These are phyloP conservation scores for Schizopora paradoxa DNA, from an alignment of 1,284 basidiomycete species.

Conservation along the genomic window DNA sequence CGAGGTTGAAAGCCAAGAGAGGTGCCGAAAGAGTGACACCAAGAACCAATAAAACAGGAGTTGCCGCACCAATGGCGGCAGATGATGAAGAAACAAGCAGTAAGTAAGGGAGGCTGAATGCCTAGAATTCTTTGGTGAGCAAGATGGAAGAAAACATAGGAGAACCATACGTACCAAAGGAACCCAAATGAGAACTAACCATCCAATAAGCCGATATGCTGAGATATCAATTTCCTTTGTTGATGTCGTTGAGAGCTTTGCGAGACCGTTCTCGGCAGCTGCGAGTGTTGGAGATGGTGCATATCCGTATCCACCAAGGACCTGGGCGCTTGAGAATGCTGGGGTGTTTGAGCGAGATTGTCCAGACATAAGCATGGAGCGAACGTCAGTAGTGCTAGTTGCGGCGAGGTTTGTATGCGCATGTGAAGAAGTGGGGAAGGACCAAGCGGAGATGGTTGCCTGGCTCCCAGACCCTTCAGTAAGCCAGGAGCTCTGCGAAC, in stretches of 20 bases:
- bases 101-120: slow-evolving; percentile 54
- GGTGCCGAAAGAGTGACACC: slow-evolving; percentile 64
- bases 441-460: slow-evolving; percentile 57
- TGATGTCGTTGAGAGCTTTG: slow-evolving; percentile 35
- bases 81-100: slow-evolving; percentile 37
- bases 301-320: slow-evolving; percentile 61
- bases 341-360: slow-evolving; percentile 45
- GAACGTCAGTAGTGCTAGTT: slow-evolving; percentile 33
- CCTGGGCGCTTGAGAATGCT: slow-evolving; percentile 50
- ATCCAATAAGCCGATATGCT: slow-evolving; percentile 46
- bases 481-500: slow-evolving; percentile 66
- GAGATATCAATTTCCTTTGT: slow-evolving; percentile 50
- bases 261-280: slow-evolving; percentile 48
- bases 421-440: slow-evolving; percentile 47
- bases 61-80: slow-evolving; percentile 30
- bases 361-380: slow-evolving; percentile 33
- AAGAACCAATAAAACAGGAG: slow-evolving; percentile 48
- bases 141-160: slow-evolving; percentile 1
- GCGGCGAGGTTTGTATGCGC: slow-evolving; percentile 28
- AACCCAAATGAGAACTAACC: slow-evolving; percentile 60
- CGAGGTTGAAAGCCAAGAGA: slow-evolving; percentile 51
- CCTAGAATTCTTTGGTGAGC: slow-evolving; percentile 32
- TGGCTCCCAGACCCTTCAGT: slow-evolving; percentile 57
- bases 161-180: slow-evolving; percentile 47
- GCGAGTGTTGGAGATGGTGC: slow-evolving; percentile 29